Evolutionary conservation across 805 yeast genomes (phyloP).

Genomic region (Candida michaelii): DNA sequence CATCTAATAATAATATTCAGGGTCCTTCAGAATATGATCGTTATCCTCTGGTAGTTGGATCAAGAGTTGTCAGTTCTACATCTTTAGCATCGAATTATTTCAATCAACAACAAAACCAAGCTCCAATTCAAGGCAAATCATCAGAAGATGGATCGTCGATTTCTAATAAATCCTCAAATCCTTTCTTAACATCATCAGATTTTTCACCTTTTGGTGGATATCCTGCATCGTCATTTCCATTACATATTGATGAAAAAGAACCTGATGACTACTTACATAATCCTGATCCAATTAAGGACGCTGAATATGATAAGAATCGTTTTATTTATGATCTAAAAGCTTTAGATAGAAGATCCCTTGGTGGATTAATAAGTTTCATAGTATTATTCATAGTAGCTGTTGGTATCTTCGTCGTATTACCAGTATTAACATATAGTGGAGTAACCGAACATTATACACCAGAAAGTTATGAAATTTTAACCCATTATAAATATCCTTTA

Average conservation of each 20-base stretch:
- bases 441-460: slow-evolving; percentile 36
- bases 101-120: slow-evolving; percentile 9
- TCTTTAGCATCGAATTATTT: slow-evolving; percentile 27
- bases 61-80: slow-evolving; percentile 56
- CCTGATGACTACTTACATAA: slow-evolving; percentile 93
- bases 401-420: slow-evolving; percentile 73
- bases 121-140: slow-evolving; percentile 10
- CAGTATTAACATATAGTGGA: slow-evolving; percentile 83
- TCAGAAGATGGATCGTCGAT: slow-evolving; percentile 22
- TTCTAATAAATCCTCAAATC: slow-evolving; percentile 23
- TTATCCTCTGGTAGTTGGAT: slow-evolving; percentile 61
- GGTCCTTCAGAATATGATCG: slow-evolving; percentile 63
- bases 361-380: slow-evolving; percentile 63
- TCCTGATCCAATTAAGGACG: slow-evolving; percentile 94
- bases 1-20: slow-evolving; percentile 20
- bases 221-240: slow-evolving; percentile 90
- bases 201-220: slow-evolving; percentile 95
- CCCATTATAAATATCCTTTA: slow-evolving; percentile 42
- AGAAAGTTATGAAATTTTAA: slow-evolving; percentile 43
- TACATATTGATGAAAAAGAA: slow-evolving; percentile 89
- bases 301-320: slow-evolving; percentile 72
- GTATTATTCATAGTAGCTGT: slow-evolving; percentile 59
- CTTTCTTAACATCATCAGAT: slow-evolving; percentile 52
- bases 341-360: slow-evolving; percentile 61
- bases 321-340: slow-evolving; percentile 62